These are phyloP conservation scores for Veloporphyrellus conicus DNA, from an alignment of 1,284 basidiomycete species.

Conservation along the genomic window DNA sequence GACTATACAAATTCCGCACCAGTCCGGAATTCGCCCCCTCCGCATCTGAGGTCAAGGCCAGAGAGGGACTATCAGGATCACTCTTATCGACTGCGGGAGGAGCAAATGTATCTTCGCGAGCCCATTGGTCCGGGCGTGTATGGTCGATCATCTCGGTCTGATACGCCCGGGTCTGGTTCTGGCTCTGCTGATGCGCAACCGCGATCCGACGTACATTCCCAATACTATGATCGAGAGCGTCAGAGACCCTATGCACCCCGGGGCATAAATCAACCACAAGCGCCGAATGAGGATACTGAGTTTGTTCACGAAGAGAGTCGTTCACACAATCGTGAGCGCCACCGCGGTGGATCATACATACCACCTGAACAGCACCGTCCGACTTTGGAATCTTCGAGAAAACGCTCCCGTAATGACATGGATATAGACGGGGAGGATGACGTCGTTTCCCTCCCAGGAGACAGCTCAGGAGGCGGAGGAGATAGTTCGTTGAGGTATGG, in stretches of 20 bases:
- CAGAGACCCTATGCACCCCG: conserved; percentile 46
- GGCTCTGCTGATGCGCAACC: conserved; percentile 44
- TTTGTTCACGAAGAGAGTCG: conserved; percentile 48
- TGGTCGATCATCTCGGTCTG: conserved; percentile 47
- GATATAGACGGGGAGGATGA: conserved; percentile 51
- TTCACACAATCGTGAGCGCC: conserved; percentile 34
- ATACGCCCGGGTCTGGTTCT: conserved; percentile 49
- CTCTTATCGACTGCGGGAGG: conserved; percentile 43
- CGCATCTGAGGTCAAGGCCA: conserved; percentile 36
- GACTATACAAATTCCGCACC: conserved; percentile 25
- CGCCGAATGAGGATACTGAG: conserved; percentile 43
- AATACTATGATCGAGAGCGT: conserved; percentile 45
- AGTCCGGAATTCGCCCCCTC: conserved; percentile 39
- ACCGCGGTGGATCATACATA: conserved; percentile 31
- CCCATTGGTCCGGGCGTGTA: conserved; percentile 33
- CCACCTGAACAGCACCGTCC: conserved; percentile 30
- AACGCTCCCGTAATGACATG: conserved; percentile 58
- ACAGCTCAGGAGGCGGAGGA: conserved; percentile 33
- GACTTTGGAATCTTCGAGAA: conserved; percentile 41
- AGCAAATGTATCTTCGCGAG: conserved; percentile 44
- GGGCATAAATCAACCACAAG: conserved; percentile 31
- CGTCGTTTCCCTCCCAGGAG: conserved; percentile 36
- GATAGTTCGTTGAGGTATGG: conserved; percentile 29
- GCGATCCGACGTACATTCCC: conserved; percentile 42
- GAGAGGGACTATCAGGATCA: conserved; percentile 37